Conservation (phyloP, 345 rosid species). For the Adansonia digitata region DNA sequence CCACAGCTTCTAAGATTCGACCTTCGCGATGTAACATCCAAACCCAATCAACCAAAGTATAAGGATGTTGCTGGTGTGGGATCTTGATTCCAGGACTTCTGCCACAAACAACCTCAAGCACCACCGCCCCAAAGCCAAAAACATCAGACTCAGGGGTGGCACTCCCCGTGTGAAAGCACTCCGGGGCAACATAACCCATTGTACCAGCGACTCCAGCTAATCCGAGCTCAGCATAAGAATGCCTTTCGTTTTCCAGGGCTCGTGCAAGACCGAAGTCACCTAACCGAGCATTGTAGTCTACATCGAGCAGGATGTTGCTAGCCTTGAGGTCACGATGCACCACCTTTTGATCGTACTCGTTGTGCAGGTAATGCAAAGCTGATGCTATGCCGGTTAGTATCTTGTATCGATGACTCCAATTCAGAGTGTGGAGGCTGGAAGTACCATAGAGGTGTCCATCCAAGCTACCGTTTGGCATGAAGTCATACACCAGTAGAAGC, state of each 20-base stretch:
- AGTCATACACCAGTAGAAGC: conserved; percentile 2
- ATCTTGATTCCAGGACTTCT: not conserved
- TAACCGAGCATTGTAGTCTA: not conserved
- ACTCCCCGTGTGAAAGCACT: conserved; percentile 38
- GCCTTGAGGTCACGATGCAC: conserved; percentile 5
- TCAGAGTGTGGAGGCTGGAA: not conserved
- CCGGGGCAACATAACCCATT: conserved; percentile 42
- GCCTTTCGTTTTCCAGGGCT: not conserved
- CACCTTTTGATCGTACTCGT: not conserved
- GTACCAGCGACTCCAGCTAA: conserved; percentile 31
- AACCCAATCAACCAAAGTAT: conserved; percentile 5
- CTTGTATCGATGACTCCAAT: not conserved
- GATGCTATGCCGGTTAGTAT: not conserved
- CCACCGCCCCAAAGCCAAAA: conserved; percentile 42
- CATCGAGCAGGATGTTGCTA: not conserved
- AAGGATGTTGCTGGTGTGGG: not conserved
- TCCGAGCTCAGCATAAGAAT: conserved; percentile 31
- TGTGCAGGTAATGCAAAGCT: conserved; percentile 7
- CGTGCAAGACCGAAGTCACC: not conserved
- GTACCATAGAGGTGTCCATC: not conserved
- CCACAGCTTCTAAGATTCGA: not conserved
- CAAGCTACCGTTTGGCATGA: not conserved
- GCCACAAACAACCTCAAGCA: conserved; percentile 40
- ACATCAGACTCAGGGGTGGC: conserved; percentile 45
- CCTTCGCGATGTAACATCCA: not conserved